Evolutionary conservation across 1,284 basidiomycete genomes (phyloP).

Genomic region (Ustilago curta): DNA sequence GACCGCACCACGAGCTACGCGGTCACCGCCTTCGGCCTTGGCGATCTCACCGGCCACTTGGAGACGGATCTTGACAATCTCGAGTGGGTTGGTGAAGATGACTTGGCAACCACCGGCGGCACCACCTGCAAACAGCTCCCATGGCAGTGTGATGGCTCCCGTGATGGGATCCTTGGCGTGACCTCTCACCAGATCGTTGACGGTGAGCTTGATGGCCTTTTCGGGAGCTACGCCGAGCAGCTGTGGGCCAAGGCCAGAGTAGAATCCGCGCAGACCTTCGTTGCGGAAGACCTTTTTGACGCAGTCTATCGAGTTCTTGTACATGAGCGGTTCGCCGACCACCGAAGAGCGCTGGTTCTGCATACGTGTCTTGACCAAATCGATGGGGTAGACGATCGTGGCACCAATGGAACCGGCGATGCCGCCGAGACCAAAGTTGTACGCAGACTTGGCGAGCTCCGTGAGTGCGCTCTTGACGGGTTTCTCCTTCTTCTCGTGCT

Average conservation of each 20-base stretch:
- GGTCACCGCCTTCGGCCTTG: slow-evolving; percentile 78
- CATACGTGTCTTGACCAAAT: slow-evolving; percentile 87
- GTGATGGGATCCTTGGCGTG: slow-evolving; percentile 91
- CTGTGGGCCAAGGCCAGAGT: slow-evolving; percentile 94
- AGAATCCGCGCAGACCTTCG: slow-evolving; percentile 92
- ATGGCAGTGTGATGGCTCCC: slow-evolving; percentile 84
- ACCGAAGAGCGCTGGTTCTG: slow-evolving; percentile 81
- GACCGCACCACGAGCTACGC: slow-evolving; percentile 82
- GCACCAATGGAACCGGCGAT: slow-evolving; percentile 90
- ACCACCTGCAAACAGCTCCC: slow-evolving; percentile 93
- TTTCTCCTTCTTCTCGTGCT: slow-evolving; percentile 39
- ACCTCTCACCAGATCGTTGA: slow-evolving; percentile 91
- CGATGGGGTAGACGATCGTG: slow-evolving; percentile 92
- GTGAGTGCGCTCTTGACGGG: slow-evolving; percentile 43
- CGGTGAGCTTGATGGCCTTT: slow-evolving; percentile 93
- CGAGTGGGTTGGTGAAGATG: slow-evolving; percentile 93
- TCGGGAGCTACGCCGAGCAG: slow-evolving; percentile 97
- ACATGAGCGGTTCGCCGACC: slow-evolving; percentile 68
- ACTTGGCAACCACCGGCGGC: slow-evolving; percentile 97
- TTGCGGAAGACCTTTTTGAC: slow-evolving; percentile 92
- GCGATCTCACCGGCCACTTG: slow-evolving; percentile 96
- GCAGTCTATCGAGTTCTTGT: slow-evolving; percentile 77
- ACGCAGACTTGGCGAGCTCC: slow-evolving; percentile 71
- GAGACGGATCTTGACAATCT: slow-evolving; percentile 88
- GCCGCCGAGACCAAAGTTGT: slow-evolving; percentile 91